A percentile compares a stretch with the other conserved stretches of the same genome.
phyloP scores from a whole-genome alignment of 257 asterid species.

The Solanum piurae region DNA sequence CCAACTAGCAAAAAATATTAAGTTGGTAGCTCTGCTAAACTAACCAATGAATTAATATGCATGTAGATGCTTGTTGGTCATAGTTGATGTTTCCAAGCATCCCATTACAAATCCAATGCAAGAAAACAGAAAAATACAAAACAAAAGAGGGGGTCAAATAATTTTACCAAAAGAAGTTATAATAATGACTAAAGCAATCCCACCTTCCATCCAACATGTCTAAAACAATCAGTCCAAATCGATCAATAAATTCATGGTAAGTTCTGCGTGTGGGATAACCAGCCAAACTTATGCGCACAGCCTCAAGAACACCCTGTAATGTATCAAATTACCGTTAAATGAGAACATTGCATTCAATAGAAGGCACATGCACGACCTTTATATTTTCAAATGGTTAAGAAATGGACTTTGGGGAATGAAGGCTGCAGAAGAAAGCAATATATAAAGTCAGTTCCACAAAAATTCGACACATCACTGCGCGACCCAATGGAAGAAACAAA shows the following conservation, averaged over 20 bases:
- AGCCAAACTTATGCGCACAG: constrained; percentile 98
- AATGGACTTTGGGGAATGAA: neutral
- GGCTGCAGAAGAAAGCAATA: neutral
- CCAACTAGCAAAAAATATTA: neutral
- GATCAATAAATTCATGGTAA: constrained; percentile 84
- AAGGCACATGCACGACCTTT: neutral
- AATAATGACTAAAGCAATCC: constrained; percentile 7
- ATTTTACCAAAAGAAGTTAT: neutral
- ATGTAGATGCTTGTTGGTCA: neutral
- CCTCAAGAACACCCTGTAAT: constrained; percentile 95
- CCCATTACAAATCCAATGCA: neutral
- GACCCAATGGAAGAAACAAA: neutral
- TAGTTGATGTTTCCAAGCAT: neutral
- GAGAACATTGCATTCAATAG: neutral
- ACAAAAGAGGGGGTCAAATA: neutral
- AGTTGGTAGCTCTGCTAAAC: neutral
- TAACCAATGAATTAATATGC: neutral
- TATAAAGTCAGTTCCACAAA: neutral
- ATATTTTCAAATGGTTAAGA: neutral
- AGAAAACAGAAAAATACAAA: neutral
- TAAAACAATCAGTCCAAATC: constrained; percentile 81
- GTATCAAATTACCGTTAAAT: constrained; percentile 4
- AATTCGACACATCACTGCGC: neutral
- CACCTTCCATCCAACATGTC: constrained; percentile 79
- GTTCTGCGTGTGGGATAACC: constrained; percentile 98